A percentile compares a stretch with the other conserved stretches of the same genome.
Conservation (phyloP, 306 rosid species). For the Begonia loranthoides region DNA sequence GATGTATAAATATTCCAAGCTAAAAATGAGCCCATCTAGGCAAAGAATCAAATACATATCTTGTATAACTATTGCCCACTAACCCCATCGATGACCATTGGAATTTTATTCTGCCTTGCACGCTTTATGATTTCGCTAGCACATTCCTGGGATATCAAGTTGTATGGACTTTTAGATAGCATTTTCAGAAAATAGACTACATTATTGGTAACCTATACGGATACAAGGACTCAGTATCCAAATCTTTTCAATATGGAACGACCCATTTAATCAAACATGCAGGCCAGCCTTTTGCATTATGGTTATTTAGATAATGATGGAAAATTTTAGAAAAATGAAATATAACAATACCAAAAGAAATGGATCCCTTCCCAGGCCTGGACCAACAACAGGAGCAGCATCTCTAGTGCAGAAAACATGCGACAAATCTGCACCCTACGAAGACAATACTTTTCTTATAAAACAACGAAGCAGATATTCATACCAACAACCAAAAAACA, state of each 20-base stretch:
- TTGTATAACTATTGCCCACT: slow-evolving; percentile 10
- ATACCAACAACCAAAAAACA: not conserved
- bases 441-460: slow-evolving; percentile 9
- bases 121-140: slow-evolving; percentile 59
- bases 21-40: too few relatives aligned
- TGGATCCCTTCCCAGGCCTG: slow-evolving; percentile 94
- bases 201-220: not conserved
- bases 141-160: slow-evolving; percentile 47
- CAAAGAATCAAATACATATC: too few relatives aligned
- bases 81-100: slow-evolving; percentile 84
- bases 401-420: slow-evolving; percentile 92
- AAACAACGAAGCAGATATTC: slow-evolving; percentile 5
- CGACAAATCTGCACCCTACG: slow-evolving; percentile 85
- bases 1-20: too few relatives aligned
- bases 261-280: not conserved
- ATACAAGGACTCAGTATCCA: not conserved
- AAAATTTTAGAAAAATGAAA: not conserved
- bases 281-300: not conserved
- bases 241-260: not conserved
- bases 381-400: slow-evolving; percentile 83
- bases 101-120: slow-evolving; percentile 59
- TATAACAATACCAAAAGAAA: slow-evolving; percentile 55
- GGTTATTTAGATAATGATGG: not conserved
- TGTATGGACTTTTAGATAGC: slow-evolving; percentile 9
- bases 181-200: slow-evolving; percentile 5